Base-by-base conservation (phyloP, 495 filamentous ascomycete genomes). In the Neurospora sp. region DNA sequence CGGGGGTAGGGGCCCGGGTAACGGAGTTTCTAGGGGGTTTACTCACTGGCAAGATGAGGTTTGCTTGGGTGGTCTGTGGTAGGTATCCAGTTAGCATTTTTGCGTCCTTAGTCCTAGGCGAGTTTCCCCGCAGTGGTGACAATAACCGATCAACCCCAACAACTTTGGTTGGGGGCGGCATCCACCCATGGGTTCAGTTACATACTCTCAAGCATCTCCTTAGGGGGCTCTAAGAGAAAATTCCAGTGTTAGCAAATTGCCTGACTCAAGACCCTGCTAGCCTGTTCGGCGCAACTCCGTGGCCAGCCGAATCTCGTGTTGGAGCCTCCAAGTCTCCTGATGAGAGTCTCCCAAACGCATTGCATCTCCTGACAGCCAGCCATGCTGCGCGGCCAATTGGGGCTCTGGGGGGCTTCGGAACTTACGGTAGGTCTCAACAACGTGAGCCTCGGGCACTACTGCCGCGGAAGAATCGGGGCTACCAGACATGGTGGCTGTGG, bases 381-480 rank as follows among this genome's bases (percentile, higher is more conserved):
- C 37, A 35, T 9, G 18, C 42, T n/a, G 18, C 39, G n/a, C 41
- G 7, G 70, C 53, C 75, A 71, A 73, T 75, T 75, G 59, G 2
- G 42, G 39, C 65, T 74, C 72, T 73, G 59, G 71, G 75, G 71
- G 76, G 8, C 38, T 53, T 39, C 10, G 14, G 12, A 53, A 71
- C 77, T 77, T 75, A 88, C 93, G 90, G 84, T 88, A 96, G 18
- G 92, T 97, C 82, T 94, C 90, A 75, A 94, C 92, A 79, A 92
- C 85, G 82, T 96, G 93, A 77, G 94, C 92, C 85, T 97, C 94
- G 68, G 86, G 86, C 73, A 96, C 93, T 83, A 94, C 93, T 5
- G 88, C 84, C 78, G 85, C 83, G 20, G 46, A 22, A 22, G 46
- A 22, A 53, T 22, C 46, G 10, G 10, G 12, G 53, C 53, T 61